Conservation (phyloP, 345 rosid genomes). For the Camelina neglecta region DNA sequence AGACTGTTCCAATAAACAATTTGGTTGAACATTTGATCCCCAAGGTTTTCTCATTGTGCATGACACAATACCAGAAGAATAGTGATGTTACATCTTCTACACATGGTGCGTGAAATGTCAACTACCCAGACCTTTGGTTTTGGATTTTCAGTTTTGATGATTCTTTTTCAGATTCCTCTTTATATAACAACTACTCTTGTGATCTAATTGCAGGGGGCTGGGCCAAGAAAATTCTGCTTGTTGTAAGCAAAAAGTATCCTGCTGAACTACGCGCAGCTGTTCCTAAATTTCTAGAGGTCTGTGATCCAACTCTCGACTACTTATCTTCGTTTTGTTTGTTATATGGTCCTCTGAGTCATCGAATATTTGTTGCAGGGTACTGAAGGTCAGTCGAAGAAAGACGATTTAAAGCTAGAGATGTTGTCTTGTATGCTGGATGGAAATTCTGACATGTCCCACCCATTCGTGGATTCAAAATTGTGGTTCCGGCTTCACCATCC, state of each 20-base stretch:
- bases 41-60: slow-evolving; percentile 64
- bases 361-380: slow-evolving; percentile 50
- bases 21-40: slow-evolving; percentile 61
- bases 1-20: slow-evolving; percentile 60
- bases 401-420: slow-evolving; percentile 56
- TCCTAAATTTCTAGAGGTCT: slow-evolving; percentile 69
- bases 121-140: not conserved
- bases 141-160: slow-evolving; percentile 14
- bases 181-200: slow-evolving; percentile 11
- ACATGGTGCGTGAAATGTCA: slow-evolving; percentile 53
- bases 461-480: slow-evolving; percentile 68
- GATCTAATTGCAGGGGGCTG: slow-evolving; percentile 61
- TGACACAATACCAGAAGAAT: slow-evolving; percentile 61
- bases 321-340: slow-evolving; percentile 10
- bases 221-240: slow-evolving; percentile 69
- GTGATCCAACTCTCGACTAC: slow-evolving; percentile 29
- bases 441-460: slow-evolving; percentile 53
- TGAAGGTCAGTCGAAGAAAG: slow-evolving; percentile 56
- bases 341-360: slow-evolving; percentile 28
- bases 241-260: slow-evolving; percentile 69
- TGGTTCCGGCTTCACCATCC: slow-evolving; percentile 93
- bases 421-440: slow-evolving; percentile 66
- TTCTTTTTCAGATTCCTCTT: not conserved
- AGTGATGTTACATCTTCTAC: slow-evolving; percentile 51
- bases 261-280: slow-evolving; percentile 63